A percentile compares a stretch with the other conserved stretches of the same genome.
Conservation (phyloP, 768 basidiomycete species). For the Tylopilus sp. region DNA sequence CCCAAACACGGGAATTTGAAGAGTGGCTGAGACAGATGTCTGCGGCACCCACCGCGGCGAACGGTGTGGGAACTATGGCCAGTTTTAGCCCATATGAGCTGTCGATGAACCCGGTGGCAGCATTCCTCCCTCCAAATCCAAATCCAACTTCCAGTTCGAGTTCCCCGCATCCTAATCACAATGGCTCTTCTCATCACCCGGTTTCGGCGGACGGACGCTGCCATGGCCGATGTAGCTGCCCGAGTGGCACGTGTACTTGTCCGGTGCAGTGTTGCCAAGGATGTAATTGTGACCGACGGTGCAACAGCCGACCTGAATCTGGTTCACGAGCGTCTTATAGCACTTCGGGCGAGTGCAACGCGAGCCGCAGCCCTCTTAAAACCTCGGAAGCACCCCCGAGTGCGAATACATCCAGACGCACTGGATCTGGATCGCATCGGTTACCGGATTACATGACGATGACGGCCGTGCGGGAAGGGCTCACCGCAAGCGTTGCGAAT, state of each 20-base stretch:
- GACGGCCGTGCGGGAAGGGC: slow-evolving; percentile 29
- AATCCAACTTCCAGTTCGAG: slow-evolving; percentile 8
- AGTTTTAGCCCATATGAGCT: slow-evolving; percentile 31
- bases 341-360: slow-evolving; percentile 34
- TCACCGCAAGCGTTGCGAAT: slow-evolving; percentile 23
- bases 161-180: slow-evolving; percentile 2
- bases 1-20: slow-evolving; percentile 48
- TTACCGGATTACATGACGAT: slow-evolving; percentile 34
- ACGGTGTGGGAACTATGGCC: slow-evolving; percentile 19
- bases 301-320: slow-evolving; percentile 16
- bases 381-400: slow-evolving; percentile 7
- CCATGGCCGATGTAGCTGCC: slow-evolving; percentile 34
- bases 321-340: slow-evolving; percentile 25
- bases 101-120: slow-evolving; percentile 17
- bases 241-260: slow-evolving; percentile 32
- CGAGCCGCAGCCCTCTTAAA: slow-evolving; percentile 13
- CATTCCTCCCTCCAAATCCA: slow-evolving; percentile 10
- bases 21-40: slow-evolving; percentile 61
- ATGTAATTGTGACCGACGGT: slow-evolving; percentile 27
- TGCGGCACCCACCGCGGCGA: slow-evolving; percentile 14
- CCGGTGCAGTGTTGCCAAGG: slow-evolving; percentile 30
- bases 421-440: slow-evolving; percentile 20
- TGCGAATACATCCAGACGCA: slow-evolving; percentile 8
- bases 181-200: slow-evolving; percentile 16
- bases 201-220: slow-evolving; percentile 27